phyloP scores from a whole-genome alignment of 1,284 basidiomycete genomes.

The Phenoliferia sp. region DNA sequence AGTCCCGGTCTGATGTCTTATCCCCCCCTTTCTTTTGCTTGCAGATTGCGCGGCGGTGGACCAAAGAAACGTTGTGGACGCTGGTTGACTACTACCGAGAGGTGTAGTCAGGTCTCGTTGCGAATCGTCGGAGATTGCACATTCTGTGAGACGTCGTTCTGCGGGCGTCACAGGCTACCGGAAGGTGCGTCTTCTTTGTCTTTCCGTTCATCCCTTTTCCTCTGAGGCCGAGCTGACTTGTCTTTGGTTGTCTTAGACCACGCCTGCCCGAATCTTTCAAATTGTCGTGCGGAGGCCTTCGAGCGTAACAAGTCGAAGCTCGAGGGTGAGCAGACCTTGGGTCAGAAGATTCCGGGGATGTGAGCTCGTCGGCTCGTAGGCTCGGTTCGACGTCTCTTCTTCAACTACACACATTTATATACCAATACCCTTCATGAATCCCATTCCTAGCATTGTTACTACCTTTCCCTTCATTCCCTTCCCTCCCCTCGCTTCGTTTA shows the following conservation, averaged over 20 bases:
- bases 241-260: constrained; percentile 12
- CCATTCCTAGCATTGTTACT: neutral
- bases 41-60: constrained; percentile 21
- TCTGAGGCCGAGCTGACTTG: constrained; percentile 8
- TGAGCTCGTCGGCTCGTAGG: constrained; percentile 42
- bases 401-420: too few relatives aligned
- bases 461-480: neutral
- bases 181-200: constrained; percentile 49
- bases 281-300: constrained; percentile 76
- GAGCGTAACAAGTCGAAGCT: constrained; percentile 73
- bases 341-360: constrained; percentile 72
- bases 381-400: neutral
- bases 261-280: constrained; percentile 55
- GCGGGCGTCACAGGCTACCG: constrained; percentile 48
- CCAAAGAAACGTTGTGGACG: constrained; percentile 27
- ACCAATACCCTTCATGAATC: neutral
- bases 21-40: neutral
- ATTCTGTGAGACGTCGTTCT: constrained; percentile 69
- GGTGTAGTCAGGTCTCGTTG: constrained; percentile 68
- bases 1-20: too few relatives aligned
- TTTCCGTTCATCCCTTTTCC: constrained; percentile 2
- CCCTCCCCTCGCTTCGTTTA: neutral
- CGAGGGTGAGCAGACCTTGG: constrained; percentile 77
- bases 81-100: constrained; percentile 36
- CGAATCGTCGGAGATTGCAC: constrained; percentile 76